phyloP scores from a whole-genome alignment of 352 stramenopile genomes.

The Globisporangium viniferum region DNA sequence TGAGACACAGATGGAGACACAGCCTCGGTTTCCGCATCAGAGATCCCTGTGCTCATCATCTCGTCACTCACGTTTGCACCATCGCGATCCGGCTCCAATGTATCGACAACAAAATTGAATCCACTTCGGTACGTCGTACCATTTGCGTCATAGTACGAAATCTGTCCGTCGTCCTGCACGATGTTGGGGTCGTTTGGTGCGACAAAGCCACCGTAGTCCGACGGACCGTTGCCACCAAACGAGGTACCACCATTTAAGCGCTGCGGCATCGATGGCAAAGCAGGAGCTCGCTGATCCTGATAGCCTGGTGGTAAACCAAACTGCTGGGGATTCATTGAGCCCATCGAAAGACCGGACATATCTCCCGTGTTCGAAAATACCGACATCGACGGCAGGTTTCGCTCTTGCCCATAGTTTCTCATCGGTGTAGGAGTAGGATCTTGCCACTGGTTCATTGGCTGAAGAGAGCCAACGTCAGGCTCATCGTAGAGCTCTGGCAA shows the following conservation, averaged over 20 bases:
- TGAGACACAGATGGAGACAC: conserved; percentile 62
- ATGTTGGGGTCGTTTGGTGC: conserved; percentile 57
- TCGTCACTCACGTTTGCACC: background rate
- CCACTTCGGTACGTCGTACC: conserved; percentile 57
- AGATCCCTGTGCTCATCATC: conserved; percentile 19
- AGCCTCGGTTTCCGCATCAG: conserved; percentile 59
- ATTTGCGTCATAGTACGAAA: conserved; percentile 69
- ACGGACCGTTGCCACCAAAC: conserved; percentile 2
- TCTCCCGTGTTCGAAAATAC: conserved; percentile 10
- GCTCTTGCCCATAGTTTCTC: conserved; percentile 12
- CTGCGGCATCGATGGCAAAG: conserved; percentile 17
- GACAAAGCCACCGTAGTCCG: conserved; percentile 36
- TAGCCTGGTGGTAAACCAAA: conserved; percentile 8
- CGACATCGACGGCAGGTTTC: conserved; percentile 8
- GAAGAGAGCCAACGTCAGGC: conserved; percentile 11
- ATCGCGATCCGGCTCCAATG: background rate
- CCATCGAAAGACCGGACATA: conserved; percentile 9
- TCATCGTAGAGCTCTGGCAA: conserved; percentile 28
- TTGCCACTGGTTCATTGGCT: conserved; percentile 16
- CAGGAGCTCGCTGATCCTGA: conserved; percentile 13
- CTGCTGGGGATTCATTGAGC: conserved; percentile 9
- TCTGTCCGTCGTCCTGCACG: conserved; percentile 31
- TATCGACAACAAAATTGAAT: conserved; percentile 48
- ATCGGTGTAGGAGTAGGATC: conserved; percentile 19
- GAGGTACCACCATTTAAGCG: conserved; percentile 7